Base-by-base conservation (phyloP, 306 rosid species). In the Cicer yamashitae region DNA sequence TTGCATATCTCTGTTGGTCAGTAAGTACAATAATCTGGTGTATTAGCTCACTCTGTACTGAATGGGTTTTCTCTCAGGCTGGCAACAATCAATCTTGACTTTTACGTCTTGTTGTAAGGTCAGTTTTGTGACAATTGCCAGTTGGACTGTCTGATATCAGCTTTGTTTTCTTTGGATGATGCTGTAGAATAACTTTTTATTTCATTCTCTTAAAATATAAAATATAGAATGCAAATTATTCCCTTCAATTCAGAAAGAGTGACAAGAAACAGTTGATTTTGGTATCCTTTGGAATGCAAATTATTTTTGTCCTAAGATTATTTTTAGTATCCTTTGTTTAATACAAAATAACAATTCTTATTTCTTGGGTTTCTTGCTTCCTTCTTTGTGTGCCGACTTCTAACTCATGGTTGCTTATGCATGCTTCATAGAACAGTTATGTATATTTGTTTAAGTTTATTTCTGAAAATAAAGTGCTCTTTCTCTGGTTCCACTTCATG, bases 21-120 rank as follows among this genome's bases (percentile, higher is more conserved):
- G 63, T 59, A 44, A 61, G 68, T 51, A 51, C 69, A 51, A 7
- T 69, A 77, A 64, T 68, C 72, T 51, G 82, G 74, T 87, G 71
- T 84, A 71, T 72, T 81, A 83, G 84, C 85, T 83, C 84, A 69
- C 77, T 79, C 84, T 62, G 75, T 73, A 78, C 76, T 73, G 82
- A 72, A 83, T 52, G 79, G 87, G 76, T 85, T 78, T 80, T 81
- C 86, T 79, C 82, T 87, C 84, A 80, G 85, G 89, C 81, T 65
- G 82, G 83, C 82, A 74, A 74, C 82, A 70, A 77, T 60, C 88
- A 44, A 74, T 82, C 88, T 85, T 87, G 85, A 77, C 71, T 82
- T 77, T 81, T 79, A 75, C 78, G 78, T 76, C 87, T 79, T 62
- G 40, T 54, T 79, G 85, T 82, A 78, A 87, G 84, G 88, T 81